Percentiles rank a stretch among this genome's conserved stretches.
These are phyloP conservation scores for Capronia epimyces DNA, from an alignment of 2,329 filamentous ascomycete species.

Conservation along the genomic window DNA sequence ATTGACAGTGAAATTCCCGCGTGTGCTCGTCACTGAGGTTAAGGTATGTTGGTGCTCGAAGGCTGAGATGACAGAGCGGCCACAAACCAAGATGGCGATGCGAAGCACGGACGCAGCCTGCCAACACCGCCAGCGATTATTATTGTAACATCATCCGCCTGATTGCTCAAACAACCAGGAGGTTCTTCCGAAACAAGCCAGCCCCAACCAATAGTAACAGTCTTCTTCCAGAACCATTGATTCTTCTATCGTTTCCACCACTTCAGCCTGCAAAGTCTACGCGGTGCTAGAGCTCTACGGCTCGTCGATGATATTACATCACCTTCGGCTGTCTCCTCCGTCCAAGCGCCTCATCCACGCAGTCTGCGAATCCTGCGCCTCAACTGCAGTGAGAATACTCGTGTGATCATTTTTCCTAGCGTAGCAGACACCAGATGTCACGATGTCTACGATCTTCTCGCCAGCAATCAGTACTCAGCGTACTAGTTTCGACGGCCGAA, in stretches of 20 bases:
- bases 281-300: neutral
- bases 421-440: neutral
- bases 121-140: neutral
- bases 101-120: neutral
- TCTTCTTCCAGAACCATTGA: neutral
- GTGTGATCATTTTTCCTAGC: neutral
- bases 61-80: slow-evolving; percentile 1
- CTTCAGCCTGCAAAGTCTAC: neutral
- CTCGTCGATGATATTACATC: neutral
- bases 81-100: neutral
- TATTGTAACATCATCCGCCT: neutral
- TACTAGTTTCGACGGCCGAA: neutral
- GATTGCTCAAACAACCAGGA: neutral
- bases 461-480: slow-evolving; percentile 1
- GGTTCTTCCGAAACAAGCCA: neutral
- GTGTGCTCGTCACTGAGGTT: neutral
- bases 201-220: neutral
- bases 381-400: too few species aligned
- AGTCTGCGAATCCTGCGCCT: neutral
- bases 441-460: slow-evolving; percentile 6
- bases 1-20: neutral
- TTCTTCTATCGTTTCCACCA: neutral
- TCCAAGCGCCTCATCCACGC: neutral
- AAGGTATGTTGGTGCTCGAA: neutral
- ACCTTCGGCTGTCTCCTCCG: neutral